Percentiles rank a stretch among this genome's conserved stretches.
Conservation (phyloP, 2,329 filamentous ascomycete genomes). For the Orbilia javanica region DNA sequence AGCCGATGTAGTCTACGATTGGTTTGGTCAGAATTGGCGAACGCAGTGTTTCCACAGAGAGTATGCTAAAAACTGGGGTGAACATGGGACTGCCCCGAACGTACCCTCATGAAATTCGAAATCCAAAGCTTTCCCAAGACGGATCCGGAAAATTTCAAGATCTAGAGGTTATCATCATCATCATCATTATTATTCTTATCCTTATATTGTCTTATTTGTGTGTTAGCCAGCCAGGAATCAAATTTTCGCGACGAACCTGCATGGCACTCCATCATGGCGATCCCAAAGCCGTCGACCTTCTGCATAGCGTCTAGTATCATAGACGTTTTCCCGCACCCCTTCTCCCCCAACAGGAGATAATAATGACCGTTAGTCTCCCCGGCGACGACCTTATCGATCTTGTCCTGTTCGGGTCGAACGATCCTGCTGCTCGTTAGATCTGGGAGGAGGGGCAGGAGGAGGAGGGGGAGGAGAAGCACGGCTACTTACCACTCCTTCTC, state of each 20-base stretch:
- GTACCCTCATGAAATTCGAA: constrained; percentile 77
- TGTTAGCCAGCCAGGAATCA: neutral
- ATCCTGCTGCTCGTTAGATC: constrained; percentile 71
- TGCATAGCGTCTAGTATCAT: constrained; percentile 97
- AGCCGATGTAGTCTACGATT: constrained; percentile 84
- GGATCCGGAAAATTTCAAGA: constrained; percentile 91
- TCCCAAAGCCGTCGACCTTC: constrained; percentile 87
- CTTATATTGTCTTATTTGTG: neutral
- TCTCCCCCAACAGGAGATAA: constrained; percentile 73
- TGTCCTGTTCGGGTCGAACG: constrained; percentile 81
- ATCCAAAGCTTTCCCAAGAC: constrained; percentile 91
- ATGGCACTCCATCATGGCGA: constrained; percentile 96
- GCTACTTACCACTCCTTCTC: constrained; percentile 63
- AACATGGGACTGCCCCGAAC: neutral
- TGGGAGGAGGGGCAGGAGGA: neutral
- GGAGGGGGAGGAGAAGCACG: constrained; percentile 28
- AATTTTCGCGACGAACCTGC: constrained; percentile 66
- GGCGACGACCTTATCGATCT: constrained; percentile 83
- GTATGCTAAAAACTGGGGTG: neutral
- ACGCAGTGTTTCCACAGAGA: neutral
- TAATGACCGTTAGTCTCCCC: constrained; percentile 84
- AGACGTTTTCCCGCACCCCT: constrained; percentile 94
- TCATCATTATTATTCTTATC: no score
- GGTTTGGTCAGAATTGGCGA: constrained; percentile 64
- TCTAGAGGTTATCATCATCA: constrained; percentile 72